phyloP scores from a whole-genome alignment of 805 yeast genomes.

The Metschnikowia borealis region DNA sequence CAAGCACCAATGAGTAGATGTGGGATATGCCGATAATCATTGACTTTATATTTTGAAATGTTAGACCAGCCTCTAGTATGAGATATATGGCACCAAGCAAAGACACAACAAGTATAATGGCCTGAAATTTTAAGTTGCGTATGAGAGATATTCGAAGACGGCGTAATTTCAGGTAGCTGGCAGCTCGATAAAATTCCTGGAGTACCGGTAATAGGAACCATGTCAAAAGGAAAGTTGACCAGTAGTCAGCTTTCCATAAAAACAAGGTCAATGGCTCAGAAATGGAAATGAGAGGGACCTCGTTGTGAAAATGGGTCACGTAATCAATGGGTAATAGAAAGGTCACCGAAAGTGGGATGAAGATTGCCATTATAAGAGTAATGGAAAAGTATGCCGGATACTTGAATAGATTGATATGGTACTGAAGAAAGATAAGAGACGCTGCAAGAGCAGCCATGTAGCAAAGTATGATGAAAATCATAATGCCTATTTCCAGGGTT shows the following conservation, averaged over 20 bases:
- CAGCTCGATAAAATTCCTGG: constrained; percentile 71
- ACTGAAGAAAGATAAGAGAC: constrained; percentile 31
- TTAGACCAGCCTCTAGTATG: constrained; percentile 49
- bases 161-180: constrained; percentile 48
- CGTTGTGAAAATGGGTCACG: constrained; percentile 45
- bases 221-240: constrained; percentile 76
- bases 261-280: constrained; percentile 30
- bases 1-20: constrained; percentile 67
- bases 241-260: constrained; percentile 72
- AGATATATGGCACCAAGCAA: constrained; percentile 56
- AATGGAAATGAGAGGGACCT: constrained; percentile 36
- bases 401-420: constrained; percentile 32
- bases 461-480: constrained; percentile 18
- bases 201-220: constrained; percentile 73
- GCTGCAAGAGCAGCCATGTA: constrained; percentile 26
- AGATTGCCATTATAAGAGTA: constrained; percentile 56
- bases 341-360: constrained; percentile 71
- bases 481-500: not conserved
- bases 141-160: constrained; percentile 55
- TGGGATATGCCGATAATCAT: constrained; percentile 74
- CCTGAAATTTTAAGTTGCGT: constrained; percentile 57
- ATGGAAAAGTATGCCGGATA: constrained; percentile 41
- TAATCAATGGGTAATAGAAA: constrained; percentile 74
- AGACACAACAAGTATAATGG: constrained; percentile 51
- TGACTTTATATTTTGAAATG: constrained; percentile 54